Conservation (phyloP, 2,329 filamentous ascomycete species). For the Apiospora arundinis region DNA sequence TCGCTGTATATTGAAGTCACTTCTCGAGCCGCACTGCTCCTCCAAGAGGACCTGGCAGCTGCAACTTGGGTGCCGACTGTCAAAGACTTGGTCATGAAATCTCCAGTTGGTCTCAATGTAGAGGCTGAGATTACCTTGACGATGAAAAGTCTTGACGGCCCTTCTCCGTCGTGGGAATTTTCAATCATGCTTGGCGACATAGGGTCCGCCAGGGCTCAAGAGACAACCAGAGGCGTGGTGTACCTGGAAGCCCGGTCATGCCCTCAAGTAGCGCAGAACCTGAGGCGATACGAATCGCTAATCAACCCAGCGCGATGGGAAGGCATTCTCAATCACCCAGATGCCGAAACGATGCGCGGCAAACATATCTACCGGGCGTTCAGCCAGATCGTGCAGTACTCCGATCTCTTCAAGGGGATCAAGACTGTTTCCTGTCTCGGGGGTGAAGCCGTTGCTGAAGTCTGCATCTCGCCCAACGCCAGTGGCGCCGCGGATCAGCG, state of each 20-base stretch:
- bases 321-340: constrained; percentile 31
- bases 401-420: constrained; percentile 35
- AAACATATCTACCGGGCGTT: constrained; percentile 42
- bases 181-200: constrained; percentile 23
- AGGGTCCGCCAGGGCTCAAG: constrained; percentile 9
- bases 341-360: constrained; percentile 41
- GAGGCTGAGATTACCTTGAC: constrained; percentile 25
- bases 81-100: constrained; percentile 28
- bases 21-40: constrained; percentile 26
- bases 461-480: constrained; percentile 23
- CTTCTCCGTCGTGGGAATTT: constrained; percentile 26
- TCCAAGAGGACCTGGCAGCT: constrained; percentile 38
- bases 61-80: constrained; percentile 26
- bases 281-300: constrained; percentile 40
- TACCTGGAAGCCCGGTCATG: constrained; percentile 23
- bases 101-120: constrained; percentile 21
- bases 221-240: constrained; percentile 26
- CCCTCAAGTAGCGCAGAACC: constrained; percentile 34
- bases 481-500: constrained; percentile 25
- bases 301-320: constrained; percentile 35
- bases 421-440: constrained; percentile 31
- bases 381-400: constrained; percentile 31
- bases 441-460: constrained; percentile 33
- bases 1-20: constrained; percentile 38
- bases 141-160: constrained; percentile 20